phyloP scores from a whole-genome alignment of 192 early-diverging fungal species.

The Coemansia erecta region DNA sequence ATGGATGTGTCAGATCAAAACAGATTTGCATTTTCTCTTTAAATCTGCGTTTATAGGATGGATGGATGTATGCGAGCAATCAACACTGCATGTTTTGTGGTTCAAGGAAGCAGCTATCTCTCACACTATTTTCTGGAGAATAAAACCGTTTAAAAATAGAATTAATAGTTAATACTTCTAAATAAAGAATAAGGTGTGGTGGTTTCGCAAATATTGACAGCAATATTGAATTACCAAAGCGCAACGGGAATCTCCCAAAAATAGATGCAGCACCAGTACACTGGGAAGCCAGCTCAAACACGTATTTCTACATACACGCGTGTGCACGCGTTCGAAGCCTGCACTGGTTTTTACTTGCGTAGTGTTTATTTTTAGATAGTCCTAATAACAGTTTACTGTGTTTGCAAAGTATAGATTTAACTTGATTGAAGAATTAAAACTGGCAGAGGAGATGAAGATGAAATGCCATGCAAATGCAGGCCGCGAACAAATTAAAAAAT shows the following conservation, averaged over 20 bases:
- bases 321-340: too few species aligned
- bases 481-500: too few species aligned
- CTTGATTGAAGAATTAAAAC: background rate
- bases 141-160: constrained; percentile 10
- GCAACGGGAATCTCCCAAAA: background rate
- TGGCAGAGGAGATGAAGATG: background rate
- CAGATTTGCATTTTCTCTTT: background rate
- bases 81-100: background rate
- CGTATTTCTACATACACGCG: too few species aligned
- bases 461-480: too few species aligned
- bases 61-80: too few species aligned
- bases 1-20: background rate
- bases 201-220: background rate
- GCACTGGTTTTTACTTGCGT: too few species aligned
- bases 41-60: too few species aligned
- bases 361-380: too few species aligned
- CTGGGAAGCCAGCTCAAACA: too few species aligned
- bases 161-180: background rate
- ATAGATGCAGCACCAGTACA: background rate
- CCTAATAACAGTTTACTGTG: background rate
- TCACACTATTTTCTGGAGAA: background rate
- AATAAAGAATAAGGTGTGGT: background rate
- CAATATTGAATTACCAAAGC: too few species aligned
- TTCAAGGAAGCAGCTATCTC: background rate
- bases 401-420: background rate